phyloP scores from a whole-genome alignment of 1,284 basidiomycete species.

The Clitocybe nebularis region DNA sequence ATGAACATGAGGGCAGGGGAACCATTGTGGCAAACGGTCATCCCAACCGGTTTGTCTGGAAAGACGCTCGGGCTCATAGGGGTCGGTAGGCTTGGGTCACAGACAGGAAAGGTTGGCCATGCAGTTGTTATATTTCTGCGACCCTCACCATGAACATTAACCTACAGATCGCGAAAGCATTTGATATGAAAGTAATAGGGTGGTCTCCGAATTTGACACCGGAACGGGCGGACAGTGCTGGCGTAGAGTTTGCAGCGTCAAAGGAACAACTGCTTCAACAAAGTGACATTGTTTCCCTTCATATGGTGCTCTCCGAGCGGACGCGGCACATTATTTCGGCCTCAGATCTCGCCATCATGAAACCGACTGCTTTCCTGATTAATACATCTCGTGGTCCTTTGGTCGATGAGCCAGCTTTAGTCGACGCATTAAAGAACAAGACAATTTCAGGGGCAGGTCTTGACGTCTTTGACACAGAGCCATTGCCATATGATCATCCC shows the following conservation, averaged over 20 bases:
- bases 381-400: constrained; percentile 64
- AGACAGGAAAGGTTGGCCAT: constrained; percentile 39
- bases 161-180: constrained; percentile 58
- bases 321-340: constrained; percentile 46
- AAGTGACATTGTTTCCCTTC: constrained; percentile 59
- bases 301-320: constrained; percentile 51
- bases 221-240: constrained; percentile 48
- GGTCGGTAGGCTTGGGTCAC: constrained; percentile 50
- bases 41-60: constrained; percentile 50
- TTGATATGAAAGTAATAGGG: constrained; percentile 54
- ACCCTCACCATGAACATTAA: neutral
- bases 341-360: constrained; percentile 47
- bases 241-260: constrained; percentile 41
- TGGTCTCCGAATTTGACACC: constrained; percentile 65
- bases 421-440: constrained; percentile 45
- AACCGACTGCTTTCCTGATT: constrained; percentile 53
- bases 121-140: neutral
- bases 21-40: constrained; percentile 50
- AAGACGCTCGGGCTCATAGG: constrained; percentile 58
- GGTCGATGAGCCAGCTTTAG: constrained; percentile 50
- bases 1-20: constrained; percentile 44
- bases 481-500: constrained; percentile 53
- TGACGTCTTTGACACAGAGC: constrained; percentile 62
- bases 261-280: constrained; percentile 50
- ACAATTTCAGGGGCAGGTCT: constrained; percentile 52